Conservation (phyloP, 805 yeast species). For the Candida ascalaphidarum region DNA sequence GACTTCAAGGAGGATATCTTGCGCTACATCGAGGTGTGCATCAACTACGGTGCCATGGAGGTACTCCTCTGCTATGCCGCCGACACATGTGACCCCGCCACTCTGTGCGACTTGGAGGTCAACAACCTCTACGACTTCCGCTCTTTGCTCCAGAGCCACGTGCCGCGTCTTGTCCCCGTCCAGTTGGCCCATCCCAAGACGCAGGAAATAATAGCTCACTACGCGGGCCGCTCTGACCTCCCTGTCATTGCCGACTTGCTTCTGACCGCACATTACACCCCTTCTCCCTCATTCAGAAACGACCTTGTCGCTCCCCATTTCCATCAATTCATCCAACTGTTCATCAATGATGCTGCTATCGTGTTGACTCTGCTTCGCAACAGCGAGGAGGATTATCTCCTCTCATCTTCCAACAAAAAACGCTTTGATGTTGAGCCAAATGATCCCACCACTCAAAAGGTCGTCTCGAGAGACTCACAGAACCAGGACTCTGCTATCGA, state of each 20-base stretch:
- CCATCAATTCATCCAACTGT: conserved; percentile 43
- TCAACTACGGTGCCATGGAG: conserved; percentile 64
- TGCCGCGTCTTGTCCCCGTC: conserved; percentile 48
- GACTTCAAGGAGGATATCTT: conserved; percentile 52
- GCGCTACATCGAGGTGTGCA: conserved; percentile 48
- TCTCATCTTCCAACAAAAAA: conserved; percentile 35
- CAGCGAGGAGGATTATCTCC: conserved; percentile 62
- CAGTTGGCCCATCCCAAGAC: conserved; percentile 44
- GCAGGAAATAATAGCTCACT: conserved; percentile 18
- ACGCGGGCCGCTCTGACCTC: conserved; percentile 15
- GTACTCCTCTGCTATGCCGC: conserved; percentile 54
- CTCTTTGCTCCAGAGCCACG: conserved; percentile 54
- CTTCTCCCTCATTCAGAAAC: conserved; percentile 17
- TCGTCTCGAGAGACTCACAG: background rate
- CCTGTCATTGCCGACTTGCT: conserved; percentile 22
- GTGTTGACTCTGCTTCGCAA: conserved; percentile 61
- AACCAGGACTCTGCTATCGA: conserved; percentile 21
- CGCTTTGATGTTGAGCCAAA: conserved; percentile 1
- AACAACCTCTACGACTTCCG: conserved; percentile 57
- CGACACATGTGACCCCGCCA: conserved; percentile 37
- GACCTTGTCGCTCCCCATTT: conserved; percentile 30
- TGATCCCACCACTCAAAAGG: background rate
- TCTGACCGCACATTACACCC: conserved; percentile 11
- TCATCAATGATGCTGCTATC: conserved; percentile 58
- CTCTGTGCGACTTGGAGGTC: conserved; percentile 27